These are phyloP conservation scores for Cladosporium colombiae DNA, from an alignment of 2,329 filamentous ascomycete genomes.

Conservation along the genomic window DNA sequence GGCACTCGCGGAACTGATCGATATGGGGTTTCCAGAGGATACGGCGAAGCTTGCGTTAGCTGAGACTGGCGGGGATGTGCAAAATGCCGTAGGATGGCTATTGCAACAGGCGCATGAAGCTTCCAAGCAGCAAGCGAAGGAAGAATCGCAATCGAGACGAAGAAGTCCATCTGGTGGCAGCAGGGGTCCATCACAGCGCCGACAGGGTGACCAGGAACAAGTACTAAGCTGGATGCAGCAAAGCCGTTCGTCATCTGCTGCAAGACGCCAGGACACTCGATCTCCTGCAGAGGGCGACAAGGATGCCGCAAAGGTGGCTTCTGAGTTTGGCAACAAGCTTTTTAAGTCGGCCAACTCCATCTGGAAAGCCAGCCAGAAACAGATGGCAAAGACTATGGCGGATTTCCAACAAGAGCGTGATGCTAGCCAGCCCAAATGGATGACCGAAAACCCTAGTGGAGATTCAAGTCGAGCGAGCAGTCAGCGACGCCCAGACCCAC, in stretches of 20 bases:
- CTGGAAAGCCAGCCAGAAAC: slow-evolving; percentile 94
- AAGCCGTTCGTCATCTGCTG: slow-evolving; percentile 49
- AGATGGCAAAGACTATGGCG: slow-evolving; percentile 85
- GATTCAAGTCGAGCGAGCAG: slow-evolving; percentile 31
- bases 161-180: slow-evolving; percentile 24
- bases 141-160: slow-evolving; percentile 29
- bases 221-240: slow-evolving; percentile 66
- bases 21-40: slow-evolving; percentile 89
- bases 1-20: slow-evolving; percentile 83
- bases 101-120: slow-evolving; percentile 88
- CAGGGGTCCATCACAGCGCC: slow-evolving; percentile 28
- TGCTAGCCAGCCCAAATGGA: slow-evolving; percentile 87
- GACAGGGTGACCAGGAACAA: slow-evolving; percentile 41
- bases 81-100: slow-evolving; percentile 84
- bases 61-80: slow-evolving; percentile 79
- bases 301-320: slow-evolving; percentile 78
- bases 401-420: slow-evolving; percentile 79
- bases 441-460: slow-evolving; percentile 65
- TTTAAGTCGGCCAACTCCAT: slow-evolving; percentile 93
- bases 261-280: slow-evolving; percentile 53
- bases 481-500: slow-evolving; percentile 33
- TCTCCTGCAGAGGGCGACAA: slow-evolving; percentile 60
- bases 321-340: slow-evolving; percentile 77
- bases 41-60: slow-evolving; percentile 78
- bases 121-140: slow-evolving; percentile 67